Base-by-base conservation (phyloP, 1,139 yeast species). In the Lodderomyces orthopsilosis region DNA sequence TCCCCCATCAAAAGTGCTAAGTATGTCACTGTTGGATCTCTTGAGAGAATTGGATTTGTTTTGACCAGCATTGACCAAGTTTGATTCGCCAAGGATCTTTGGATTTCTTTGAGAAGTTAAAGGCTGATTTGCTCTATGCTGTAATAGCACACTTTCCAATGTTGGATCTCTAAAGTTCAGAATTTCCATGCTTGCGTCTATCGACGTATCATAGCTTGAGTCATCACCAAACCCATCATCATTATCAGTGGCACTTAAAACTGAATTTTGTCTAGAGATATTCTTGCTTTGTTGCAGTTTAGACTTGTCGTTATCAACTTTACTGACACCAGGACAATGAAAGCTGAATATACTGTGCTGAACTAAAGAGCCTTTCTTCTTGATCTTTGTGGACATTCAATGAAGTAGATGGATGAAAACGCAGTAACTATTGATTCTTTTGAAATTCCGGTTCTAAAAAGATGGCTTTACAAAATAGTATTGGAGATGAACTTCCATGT, bases 121-220 rank as follows among this genome's bases (percentile, higher is more conserved):
- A 14, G 51, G 42, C 26, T 9, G 24, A 17, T 23, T 23, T 4
- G 27, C 27, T 10, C 37, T 18, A 5, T 35, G 37, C 9, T 22
- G 37, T 17, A 19, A 23, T 7, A 35, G 14, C 15, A 19, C 34
- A 12, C 13, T 38, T 17, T 27, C 21, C 28, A 62, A 44, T 12
- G 49, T 37, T 2, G 65, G 62, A 41, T 56, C 59, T 34, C 53
- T 49, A 47, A 64, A 64, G 45, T 64, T 65, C 35, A 52, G 55
- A 7, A 63, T 44, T 38, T 64, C 70, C 14, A 41, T 37, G 4
- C 68, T 66, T 1, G 67, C 62, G 8, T 51, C 67, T 42, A 63
- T 53, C 2, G 70, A 65, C 4, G 59, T 59, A 40, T 65, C 68
- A 13, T 63, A 55, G 46, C 62, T 61, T 0, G 54, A 52, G 10